A percentile compares a stretch with the other conserved stretches of the same genome.
phyloP scores from a whole-genome alignment of 2,329 filamentous ascomycete genomes.

The Aspergillus sp. region DNA sequence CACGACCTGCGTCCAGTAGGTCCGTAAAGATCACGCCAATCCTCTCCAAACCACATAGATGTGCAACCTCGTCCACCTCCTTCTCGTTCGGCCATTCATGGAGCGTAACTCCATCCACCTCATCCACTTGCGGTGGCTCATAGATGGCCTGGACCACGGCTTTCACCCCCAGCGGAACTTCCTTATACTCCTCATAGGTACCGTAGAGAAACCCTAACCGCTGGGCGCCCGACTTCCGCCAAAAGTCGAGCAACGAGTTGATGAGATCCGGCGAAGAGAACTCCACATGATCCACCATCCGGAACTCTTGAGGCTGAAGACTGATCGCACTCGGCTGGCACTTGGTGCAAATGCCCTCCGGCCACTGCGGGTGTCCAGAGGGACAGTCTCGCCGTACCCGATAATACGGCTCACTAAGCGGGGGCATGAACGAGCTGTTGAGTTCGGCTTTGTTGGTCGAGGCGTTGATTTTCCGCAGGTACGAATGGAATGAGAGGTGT shows the following conservation, averaged over 20 bases:
- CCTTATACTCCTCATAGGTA: conserved; percentile 83
- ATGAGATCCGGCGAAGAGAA: conserved; percentile 84
- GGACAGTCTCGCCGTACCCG: conserved; percentile 87
- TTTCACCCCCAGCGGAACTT: conserved; percentile 91
- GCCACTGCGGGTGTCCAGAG: conserved; percentile 89
- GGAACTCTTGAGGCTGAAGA: conserved; percentile 86
- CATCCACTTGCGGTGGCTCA: conserved; percentile 87
- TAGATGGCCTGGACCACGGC: conserved; percentile 97
- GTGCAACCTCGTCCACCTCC: conserved; percentile 77
- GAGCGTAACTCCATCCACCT: conserved; percentile 83
- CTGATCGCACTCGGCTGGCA: conserved; percentile 98
- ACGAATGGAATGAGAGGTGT: conserved; percentile 92
- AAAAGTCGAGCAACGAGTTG: conserved; percentile 87
- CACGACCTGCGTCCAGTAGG: conserved; percentile 75
- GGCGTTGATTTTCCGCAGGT: conserved; percentile 91
- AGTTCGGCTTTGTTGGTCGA: conserved; percentile 95
- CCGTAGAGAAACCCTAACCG: conserved; percentile 90
- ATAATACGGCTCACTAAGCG: conserved; percentile 88
- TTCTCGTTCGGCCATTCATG: conserved; percentile 82
- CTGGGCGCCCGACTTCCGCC: conserved; percentile 82
- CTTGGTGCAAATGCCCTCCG: conserved; percentile 95
- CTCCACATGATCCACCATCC: conserved; percentile 98
- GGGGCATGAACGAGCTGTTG: conserved; percentile 93
- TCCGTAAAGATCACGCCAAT: conserved; percentile 96
- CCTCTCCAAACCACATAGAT: conserved; percentile 79